These are phyloP conservation scores for Podospora australis DNA, from an alignment of 495 filamentous ascomycete genomes.

Conservation along the genomic window DNA sequence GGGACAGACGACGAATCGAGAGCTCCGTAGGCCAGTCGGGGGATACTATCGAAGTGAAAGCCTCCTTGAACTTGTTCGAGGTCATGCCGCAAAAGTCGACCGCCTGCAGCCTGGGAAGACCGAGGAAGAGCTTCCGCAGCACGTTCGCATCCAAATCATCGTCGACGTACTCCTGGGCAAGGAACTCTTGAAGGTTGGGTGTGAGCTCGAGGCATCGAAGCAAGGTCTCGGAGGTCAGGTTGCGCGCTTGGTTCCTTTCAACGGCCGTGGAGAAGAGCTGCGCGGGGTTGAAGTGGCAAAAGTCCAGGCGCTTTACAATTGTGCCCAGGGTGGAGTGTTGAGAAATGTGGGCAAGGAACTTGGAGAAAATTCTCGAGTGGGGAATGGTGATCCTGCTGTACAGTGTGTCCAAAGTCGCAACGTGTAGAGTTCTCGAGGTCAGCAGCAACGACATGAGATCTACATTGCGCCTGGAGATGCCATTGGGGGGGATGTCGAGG, in stretches of 20 bases:
- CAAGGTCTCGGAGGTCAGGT: constrained; percentile 71
- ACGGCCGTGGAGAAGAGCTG: constrained; percentile 73
- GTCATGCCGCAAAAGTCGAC: constrained; percentile 78
- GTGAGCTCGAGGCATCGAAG: constrained; percentile 67
- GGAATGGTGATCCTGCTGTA: constrained; percentile 82
- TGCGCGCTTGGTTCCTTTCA: constrained; percentile 74
- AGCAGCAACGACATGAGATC: constrained; percentile 75
- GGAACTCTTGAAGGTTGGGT: constrained; percentile 72
- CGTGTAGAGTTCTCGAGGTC: constrained; percentile 68
- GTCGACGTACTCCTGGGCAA: constrained; percentile 78
- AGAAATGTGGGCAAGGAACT: constrained; percentile 69
- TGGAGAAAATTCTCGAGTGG: constrained; percentile 79
- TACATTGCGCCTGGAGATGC: constrained; percentile 70
- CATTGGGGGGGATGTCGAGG: constrained; percentile 70
- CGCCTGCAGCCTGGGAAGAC: constrained; percentile 59
- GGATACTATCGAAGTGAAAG: constrained; percentile 37
- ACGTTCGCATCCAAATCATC: constrained; percentile 66
- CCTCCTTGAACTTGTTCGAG: constrained; percentile 58
- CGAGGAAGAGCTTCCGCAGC: constrained; percentile 67
- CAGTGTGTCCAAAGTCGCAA: constrained; percentile 68
- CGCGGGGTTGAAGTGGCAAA: constrained; percentile 82
- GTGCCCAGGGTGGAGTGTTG: constrained; percentile 66
- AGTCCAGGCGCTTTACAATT: constrained; percentile 75
- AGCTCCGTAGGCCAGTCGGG: constrained; percentile 44
- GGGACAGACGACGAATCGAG: constrained; percentile 60